A percentile compares a stretch with the other conserved stretches of the same genome.
Conservation (phyloP, 768 basidiomycete genomes). For the Amanita brunnescens region DNA sequence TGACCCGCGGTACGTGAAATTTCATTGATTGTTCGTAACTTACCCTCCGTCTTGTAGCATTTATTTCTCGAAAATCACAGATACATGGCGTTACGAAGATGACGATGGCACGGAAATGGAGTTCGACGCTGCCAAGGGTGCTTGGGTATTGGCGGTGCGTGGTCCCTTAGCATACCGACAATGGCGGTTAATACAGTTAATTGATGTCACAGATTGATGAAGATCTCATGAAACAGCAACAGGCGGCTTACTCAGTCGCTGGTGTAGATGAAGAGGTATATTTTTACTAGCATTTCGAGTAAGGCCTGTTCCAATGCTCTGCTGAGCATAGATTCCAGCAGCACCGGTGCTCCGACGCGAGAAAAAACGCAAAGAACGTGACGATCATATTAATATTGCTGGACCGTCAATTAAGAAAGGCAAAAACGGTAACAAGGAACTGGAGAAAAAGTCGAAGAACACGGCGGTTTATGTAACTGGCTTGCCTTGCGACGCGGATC, state of each 20-base stretch:
- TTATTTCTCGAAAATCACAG: slow-evolving; percentile 65
- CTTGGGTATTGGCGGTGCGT: slow-evolving; percentile 82
- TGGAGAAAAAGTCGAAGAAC: slow-evolving; percentile 76
- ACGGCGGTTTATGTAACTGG: slow-evolving; percentile 87
- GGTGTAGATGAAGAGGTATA: slow-evolving; percentile 93
- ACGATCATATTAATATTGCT: slow-evolving; percentile 62
- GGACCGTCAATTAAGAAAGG: slow-evolving; percentile 54
- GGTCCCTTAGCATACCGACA: neutral
- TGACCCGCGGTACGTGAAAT: slow-evolving; percentile 51
- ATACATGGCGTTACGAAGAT: slow-evolving; percentile 85
- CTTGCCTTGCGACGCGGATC: slow-evolving; percentile 68
- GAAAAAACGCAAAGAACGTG: slow-evolving; percentile 71
- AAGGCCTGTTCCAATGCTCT: slow-evolving; percentile 10
- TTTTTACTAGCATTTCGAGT: slow-evolving; percentile 14
- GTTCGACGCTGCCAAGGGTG: slow-evolving; percentile 66
- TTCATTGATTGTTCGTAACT: slow-evolving; percentile 10
- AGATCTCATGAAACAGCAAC: slow-evolving; percentile 79
- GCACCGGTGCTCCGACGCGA: slow-evolving; percentile 76
- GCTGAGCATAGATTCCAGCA: slow-evolving; percentile 69
- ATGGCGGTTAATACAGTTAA: neutral
- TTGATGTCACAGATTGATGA: slow-evolving; percentile 62
- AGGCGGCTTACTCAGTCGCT: slow-evolving; percentile 86
- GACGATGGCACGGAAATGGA: slow-evolving; percentile 89
- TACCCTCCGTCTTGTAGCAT: slow-evolving; percentile 36
- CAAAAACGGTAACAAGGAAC: slow-evolving; percentile 39